These are phyloP conservation scores for Rhododendron mucronatum DNA, from an alignment of 148 eudicot species.

Conservation along the genomic window DNA sequence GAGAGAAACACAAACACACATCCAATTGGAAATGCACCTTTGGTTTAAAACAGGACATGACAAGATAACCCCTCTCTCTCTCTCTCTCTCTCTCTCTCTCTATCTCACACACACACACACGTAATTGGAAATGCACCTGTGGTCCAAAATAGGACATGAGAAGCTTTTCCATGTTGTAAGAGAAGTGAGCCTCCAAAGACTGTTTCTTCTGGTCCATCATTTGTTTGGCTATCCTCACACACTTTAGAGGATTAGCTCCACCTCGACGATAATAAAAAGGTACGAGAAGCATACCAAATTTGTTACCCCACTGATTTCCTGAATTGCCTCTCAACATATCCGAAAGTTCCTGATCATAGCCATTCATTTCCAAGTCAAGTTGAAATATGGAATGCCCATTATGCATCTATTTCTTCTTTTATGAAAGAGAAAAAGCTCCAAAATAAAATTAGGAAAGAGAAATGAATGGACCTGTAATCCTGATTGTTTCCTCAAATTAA, in stretches of 20 bases:
- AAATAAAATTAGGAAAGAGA: neutral
- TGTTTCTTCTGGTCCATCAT: constrained; percentile 61
- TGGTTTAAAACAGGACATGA: too few relatives aligned
- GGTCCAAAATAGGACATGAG: constrained; percentile 47
- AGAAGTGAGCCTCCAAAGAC: constrained; percentile 47
- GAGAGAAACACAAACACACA: too few relatives aligned
- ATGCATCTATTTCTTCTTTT: neutral
- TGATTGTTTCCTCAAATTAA: constrained; percentile 52
- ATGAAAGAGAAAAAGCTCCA: neutral
- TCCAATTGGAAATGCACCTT: too few relatives aligned
- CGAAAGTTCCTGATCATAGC: constrained; percentile 27
- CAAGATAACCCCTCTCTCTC: constrained; percentile 8
- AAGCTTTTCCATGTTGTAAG: constrained; percentile 35
- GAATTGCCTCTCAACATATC: constrained; percentile 25
- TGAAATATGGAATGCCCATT: neutral
- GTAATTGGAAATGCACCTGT: constrained; percentile 31
- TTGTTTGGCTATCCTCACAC: constrained; percentile 46
- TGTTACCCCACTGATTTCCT: constrained; percentile 43
- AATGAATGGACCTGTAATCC: constrained; percentile 49
- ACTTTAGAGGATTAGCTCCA: constrained; percentile 32
- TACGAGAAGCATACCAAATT: constrained; percentile 51
- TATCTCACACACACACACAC: neutral
- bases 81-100: constrained; percentile 7
- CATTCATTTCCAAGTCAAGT: neutral
- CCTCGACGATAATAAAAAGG: constrained; percentile 44